Evolutionary conservation across 306 rosid genomes (phyloP).

Genomic region (Casuarina glauca): DNA sequence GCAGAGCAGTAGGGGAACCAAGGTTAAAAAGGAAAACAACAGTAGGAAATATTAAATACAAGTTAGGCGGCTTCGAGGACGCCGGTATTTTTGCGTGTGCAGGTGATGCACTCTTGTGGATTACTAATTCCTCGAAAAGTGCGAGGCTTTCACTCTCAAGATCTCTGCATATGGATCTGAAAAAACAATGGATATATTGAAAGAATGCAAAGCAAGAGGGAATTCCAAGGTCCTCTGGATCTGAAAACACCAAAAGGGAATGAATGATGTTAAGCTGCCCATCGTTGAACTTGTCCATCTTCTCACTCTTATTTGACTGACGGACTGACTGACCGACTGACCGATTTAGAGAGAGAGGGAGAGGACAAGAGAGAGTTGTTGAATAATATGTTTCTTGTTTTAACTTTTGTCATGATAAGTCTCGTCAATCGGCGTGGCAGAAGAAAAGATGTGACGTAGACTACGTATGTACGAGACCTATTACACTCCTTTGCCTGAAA

Average conservation of each 20-base stretch:
- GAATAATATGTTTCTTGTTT: neutral
- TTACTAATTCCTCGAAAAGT: conserved; percentile 22
- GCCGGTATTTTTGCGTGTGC: conserved; percentile 68
- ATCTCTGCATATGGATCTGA: neutral
- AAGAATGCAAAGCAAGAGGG: neutral
- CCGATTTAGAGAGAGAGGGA: neutral
- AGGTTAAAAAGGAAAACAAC: neutral
- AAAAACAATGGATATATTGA: neutral
- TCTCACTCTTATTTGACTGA: neutral
- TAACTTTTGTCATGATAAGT: conserved; percentile 6
- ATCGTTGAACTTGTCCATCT: neutral
- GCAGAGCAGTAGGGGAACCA: neutral
- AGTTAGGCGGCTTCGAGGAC: conserved; percentile 57
- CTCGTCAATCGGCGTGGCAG: conserved; percentile 16
- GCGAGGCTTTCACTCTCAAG: neutral
- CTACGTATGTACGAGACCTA: neutral
- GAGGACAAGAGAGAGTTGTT: neutral
- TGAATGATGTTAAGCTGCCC: conserved; percentile 1
- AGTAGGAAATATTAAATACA: conserved; percentile 10
- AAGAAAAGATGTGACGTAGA: conserved; percentile 13
- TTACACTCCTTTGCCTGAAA: neutral
- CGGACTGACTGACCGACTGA: neutral
- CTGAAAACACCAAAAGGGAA: neutral
- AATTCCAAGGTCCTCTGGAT: neutral
- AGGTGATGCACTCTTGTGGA: conserved; percentile 21